These are phyloP conservation scores for Septoria petroselini DNA, from an alignment of 2,329 filamentous ascomycete species.

Conservation along the genomic window DNA sequence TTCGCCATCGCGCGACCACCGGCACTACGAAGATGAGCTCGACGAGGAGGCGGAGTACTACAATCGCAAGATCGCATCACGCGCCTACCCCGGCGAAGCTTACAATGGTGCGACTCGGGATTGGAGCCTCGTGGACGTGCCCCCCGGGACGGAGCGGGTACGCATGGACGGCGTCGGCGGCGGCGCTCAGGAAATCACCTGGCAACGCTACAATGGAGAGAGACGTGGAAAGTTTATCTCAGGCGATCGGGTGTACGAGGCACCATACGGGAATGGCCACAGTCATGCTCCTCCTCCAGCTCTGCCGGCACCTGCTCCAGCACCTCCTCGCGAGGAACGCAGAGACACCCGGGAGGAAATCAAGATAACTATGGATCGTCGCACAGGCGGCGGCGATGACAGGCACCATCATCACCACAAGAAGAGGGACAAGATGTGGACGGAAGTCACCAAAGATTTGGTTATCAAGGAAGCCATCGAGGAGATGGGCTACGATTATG, in stretches of 20 bases:
- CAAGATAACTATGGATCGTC: conserved; percentile 31
- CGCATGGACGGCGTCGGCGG: conserved; percentile 76
- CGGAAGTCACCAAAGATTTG: conserved; percentile 91
- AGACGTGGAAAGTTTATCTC: conserved; percentile 70
- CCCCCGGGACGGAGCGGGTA: conserved; percentile 77
- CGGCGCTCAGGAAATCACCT: conserved; percentile 71
- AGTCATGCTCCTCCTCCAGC: conserved; percentile 26
- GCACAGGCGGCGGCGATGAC: conserved; percentile 11
- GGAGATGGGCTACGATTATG: conserved; percentile 77
- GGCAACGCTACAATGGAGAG: conserved; percentile 76
- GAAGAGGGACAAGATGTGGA: conserved; percentile 67
- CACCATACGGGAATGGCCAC: conserved; percentile 41
- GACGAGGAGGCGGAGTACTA: conserved; percentile 59
- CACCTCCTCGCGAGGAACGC: conserved; percentile 23
- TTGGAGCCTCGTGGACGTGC: conserved; percentile 81
- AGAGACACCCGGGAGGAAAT: conserved; percentile 52
- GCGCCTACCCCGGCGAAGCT: conserved; percentile 69
- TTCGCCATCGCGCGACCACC: conserved; percentile 41
- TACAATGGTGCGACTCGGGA: conserved; percentile 69
- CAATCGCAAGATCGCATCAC: conserved; percentile 65
- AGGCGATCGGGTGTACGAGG: conserved; percentile 56
- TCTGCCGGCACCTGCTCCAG: conserved; percentile 21
- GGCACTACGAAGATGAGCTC: conserved; percentile 53
- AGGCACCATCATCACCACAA: conserved; percentile 25
- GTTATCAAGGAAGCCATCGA: conserved; percentile 85